Evolutionary conservation across 1,284 basidiomycete species (phyloP).

Genomic region (Fomitopsis schrenkii): DNA sequence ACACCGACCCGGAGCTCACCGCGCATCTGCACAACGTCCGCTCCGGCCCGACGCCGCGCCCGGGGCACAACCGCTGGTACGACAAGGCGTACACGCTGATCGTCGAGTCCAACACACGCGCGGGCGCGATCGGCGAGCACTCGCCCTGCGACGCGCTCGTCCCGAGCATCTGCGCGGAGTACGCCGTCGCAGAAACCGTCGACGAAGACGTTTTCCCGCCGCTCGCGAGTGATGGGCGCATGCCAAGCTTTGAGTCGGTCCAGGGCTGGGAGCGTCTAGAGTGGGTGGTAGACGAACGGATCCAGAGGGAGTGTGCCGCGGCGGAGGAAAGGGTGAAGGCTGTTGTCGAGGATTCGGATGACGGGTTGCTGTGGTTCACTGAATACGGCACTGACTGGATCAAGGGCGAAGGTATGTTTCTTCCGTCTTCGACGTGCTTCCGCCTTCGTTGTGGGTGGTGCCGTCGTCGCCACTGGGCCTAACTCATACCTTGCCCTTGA

Average conservation of each 20-base stretch:
- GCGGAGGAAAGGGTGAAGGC: constrained; percentile 58
- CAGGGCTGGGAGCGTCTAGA: constrained; percentile 42
- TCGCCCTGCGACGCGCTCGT: constrained; percentile 90
- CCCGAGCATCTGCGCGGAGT: constrained; percentile 89
- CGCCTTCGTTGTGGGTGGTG: not conserved
- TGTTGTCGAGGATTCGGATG: constrained; percentile 80
- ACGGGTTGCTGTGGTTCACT: constrained; percentile 80
- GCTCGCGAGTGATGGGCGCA: not conserved
- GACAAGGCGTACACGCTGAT: constrained; percentile 87
- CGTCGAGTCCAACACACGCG: constrained; percentile 84
- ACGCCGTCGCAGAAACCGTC: constrained; percentile 66
- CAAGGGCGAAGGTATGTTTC: constrained; percentile 58
- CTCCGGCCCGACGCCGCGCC: constrained; percentile 62
- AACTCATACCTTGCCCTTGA: not conserved
- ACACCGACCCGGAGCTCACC: constrained; percentile 47
- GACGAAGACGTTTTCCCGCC: constrained; percentile 37
- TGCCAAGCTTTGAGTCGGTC: not conserved
- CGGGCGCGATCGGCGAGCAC: constrained; percentile 91
- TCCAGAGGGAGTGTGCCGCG: constrained; percentile 53
- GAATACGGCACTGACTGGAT: constrained; percentile 93
- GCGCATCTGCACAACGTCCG: constrained; percentile 79
- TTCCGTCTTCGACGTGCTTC: not conserved
- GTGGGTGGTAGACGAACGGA: constrained; percentile 70
- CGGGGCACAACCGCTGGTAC: constrained; percentile 76
- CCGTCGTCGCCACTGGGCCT: not conserved